Evolutionary conservation across 2,329 filamentous ascomycete species (phyloP).

Genomic region (Ceratocystis huliohia): DNA sequence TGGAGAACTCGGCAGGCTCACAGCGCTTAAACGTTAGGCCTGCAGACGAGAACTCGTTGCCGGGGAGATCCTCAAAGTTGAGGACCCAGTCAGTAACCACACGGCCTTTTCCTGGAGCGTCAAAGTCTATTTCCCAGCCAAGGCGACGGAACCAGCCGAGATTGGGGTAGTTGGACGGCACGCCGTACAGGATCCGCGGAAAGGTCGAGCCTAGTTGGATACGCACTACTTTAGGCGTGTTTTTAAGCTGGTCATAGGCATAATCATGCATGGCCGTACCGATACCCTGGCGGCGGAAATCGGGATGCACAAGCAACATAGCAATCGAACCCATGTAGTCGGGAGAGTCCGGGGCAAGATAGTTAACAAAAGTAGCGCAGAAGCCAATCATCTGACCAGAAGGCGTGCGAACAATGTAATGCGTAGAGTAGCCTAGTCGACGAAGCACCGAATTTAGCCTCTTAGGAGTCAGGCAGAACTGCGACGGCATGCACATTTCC

Average conservation of each 20-base stretch:
- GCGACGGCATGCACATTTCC: constrained; percentile 33
- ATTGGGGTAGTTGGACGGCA: constrained; percentile 33
- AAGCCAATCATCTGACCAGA: constrained; percentile 40
- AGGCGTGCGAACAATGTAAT: constrained; percentile 43
- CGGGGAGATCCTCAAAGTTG: constrained; percentile 38
- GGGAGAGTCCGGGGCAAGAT: constrained; percentile 40
- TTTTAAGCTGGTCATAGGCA: constrained; percentile 37
- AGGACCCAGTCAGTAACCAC: constrained; percentile 43
- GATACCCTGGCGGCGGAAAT: constrained; percentile 38
- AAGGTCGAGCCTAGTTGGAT: constrained; percentile 47
- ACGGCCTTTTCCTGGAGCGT: constrained; percentile 36
- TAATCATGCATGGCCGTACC: constrained; percentile 42
- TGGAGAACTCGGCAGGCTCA: constrained; percentile 34
- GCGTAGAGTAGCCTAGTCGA: constrained; percentile 44
- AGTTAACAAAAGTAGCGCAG: constrained; percentile 48
- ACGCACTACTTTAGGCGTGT: constrained; percentile 39
- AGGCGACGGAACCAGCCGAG: constrained; percentile 42
- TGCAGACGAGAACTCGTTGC: constrained; percentile 30
- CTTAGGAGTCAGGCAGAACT: constrained; percentile 35
- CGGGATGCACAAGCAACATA: constrained; percentile 39
- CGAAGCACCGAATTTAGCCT: constrained; percentile 37
- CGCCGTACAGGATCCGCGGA: constrained; percentile 44
- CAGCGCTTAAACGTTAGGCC: constrained; percentile 36
- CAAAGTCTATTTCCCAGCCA: constrained; percentile 39
- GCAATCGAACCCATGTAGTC: constrained; percentile 44